Conservation (phyloP, 2,329 filamentous ascomycete genomes). For the Cladosporium phlei region DNA sequence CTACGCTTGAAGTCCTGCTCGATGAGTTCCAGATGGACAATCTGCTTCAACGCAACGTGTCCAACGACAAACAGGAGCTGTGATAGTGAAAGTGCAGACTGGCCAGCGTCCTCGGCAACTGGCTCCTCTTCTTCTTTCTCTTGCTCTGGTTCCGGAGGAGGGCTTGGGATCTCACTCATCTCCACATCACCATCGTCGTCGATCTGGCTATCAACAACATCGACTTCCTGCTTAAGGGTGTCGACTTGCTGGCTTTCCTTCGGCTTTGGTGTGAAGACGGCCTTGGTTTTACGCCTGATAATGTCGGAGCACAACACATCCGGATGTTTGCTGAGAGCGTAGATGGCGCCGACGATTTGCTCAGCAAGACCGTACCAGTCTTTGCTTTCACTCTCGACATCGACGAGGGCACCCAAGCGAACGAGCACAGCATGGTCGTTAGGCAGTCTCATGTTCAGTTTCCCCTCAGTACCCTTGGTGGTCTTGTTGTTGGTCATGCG, state of each 20-base stretch:
- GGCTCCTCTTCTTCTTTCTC: conserved; percentile 18
- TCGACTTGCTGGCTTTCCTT: conserved; percentile 27
- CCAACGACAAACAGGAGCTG: conserved; percentile 93
- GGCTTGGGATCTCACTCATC: conserved; percentile 33
- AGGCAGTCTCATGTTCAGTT: conserved; percentile 67
- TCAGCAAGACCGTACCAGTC: conserved; percentile 94
- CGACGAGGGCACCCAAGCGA: conserved; percentile 76
- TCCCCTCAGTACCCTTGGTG: conserved; percentile 64
- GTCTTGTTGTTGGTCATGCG: conserved; percentile 83
- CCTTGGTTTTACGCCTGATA: conserved; percentile 76
- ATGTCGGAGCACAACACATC: conserved; percentile 91
- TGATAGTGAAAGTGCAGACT: conserved; percentile 65
- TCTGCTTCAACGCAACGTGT: conserved; percentile 97
- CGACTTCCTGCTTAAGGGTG: conserved; percentile 15
- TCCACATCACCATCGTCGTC: conserved; percentile 35
- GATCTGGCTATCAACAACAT: conserved; percentile 25
- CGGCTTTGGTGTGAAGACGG: conserved; percentile 63
- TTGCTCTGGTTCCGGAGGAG: conserved; percentile 20
- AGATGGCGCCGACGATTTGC: conserved; percentile 93
- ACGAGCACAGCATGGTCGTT: conserved; percentile 87
- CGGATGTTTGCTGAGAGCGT: conserved; percentile 87
- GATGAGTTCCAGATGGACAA: conserved; percentile 95
- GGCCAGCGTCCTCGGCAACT: conserved; percentile 15
- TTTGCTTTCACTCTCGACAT: conserved; percentile 81
- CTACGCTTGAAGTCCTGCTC: conserved; percentile 96